Evolutionary conservation across 2,329 filamentous ascomycete species (phyloP).

Genomic region (Sporothrix sp.): DNA sequence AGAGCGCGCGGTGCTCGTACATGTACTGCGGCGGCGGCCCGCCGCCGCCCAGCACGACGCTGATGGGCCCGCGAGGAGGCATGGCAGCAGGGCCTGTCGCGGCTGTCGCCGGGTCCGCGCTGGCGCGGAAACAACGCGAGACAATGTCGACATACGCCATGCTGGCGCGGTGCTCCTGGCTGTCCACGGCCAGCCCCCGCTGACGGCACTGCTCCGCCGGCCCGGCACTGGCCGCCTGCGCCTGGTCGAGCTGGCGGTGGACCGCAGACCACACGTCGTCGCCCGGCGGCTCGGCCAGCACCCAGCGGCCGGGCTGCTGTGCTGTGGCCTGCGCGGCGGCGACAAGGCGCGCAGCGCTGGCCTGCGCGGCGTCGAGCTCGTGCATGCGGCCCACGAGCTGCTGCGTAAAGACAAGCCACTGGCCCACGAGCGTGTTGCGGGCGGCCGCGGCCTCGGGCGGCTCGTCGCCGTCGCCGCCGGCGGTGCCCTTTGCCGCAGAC

Average conservation of each 20-base stretch:
- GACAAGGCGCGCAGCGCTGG: conserved; percentile 40
- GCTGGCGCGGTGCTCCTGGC: conserved; percentile 19
- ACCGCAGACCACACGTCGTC: conserved; percentile 40
- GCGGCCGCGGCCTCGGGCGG: conserved; percentile 27
- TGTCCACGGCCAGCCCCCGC: conserved; percentile 32
- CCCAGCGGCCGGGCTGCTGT: conserved; percentile 28
- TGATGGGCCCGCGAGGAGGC: too few species aligned
- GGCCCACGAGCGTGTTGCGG: conserved; percentile 45
- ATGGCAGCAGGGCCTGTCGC: too few species aligned
- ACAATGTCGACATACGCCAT: conserved; percentile 38
- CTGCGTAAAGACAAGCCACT: conserved; percentile 46
- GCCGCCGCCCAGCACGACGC: too few species aligned
- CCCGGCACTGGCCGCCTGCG: conserved; percentile 21
- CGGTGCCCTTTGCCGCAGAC: neutral
- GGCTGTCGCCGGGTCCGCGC: conserved; percentile 22
- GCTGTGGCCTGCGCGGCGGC: conserved; percentile 15
- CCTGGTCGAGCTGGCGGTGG: conserved; percentile 37
- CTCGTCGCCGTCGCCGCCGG: conserved; percentile 17
- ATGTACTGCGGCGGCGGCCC: too few species aligned
- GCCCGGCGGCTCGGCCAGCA: conserved; percentile 45
- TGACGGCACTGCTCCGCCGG: conserved; percentile 22
- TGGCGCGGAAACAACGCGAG: conserved; percentile 41
- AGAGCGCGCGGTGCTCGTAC: too few species aligned
- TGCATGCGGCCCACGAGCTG: conserved; percentile 45
- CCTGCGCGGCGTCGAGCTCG: conserved; percentile 46